A percentile compares a stretch with the other conserved stretches of the same genome.
phyloP scores from a whole-genome alignment of 176 grass and related monocot species.

The sorghum (Sorghum bicolor) region DNA sequence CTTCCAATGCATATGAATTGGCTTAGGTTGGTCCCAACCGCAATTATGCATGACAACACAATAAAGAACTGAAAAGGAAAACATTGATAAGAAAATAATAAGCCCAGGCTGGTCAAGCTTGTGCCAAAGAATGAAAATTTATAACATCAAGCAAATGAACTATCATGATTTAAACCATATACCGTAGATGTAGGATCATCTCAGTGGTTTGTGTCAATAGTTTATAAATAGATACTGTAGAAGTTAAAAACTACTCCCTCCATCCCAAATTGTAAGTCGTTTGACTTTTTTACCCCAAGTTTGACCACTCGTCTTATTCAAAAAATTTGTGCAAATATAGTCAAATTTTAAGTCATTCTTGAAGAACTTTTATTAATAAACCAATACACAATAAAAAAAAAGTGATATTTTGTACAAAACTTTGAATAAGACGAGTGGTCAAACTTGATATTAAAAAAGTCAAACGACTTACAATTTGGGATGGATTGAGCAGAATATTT shows the following conservation, averaged over 20 bases:
- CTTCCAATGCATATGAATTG: slow-evolving; percentile 71
- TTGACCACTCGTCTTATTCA: too few relatives aligned
- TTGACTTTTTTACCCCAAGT: too few relatives aligned
- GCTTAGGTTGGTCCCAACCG: slow-evolving; percentile 60
- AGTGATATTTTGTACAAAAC: too few relatives aligned
- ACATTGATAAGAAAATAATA: not conserved
- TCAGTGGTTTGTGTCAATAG: not conserved
- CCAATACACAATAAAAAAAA: too few relatives aligned
- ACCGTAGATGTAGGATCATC: not conserved
- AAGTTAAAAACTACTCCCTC: not conserved
- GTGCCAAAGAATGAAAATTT: not conserved
- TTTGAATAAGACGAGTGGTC: too few relatives aligned
- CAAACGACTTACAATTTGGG: too few relatives aligned
- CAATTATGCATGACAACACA: slow-evolving; percentile 52
- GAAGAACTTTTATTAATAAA: too few relatives aligned
- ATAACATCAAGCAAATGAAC: not conserved
- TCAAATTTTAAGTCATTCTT: too few relatives aligned
- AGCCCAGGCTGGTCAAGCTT: not conserved
- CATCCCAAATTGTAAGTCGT: too few relatives aligned
- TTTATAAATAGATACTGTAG: not conserved
- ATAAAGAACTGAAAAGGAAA: slow-evolving; percentile 51
- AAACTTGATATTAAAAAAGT: too few relatives aligned
- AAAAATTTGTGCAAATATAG: too few relatives aligned
- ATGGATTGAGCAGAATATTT: too few relatives aligned
- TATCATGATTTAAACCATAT: not conserved